Evolutionary conservation across 75 land plant genomes (phyloP).

Genomic region (Adiantum capillusveneris): DNA sequence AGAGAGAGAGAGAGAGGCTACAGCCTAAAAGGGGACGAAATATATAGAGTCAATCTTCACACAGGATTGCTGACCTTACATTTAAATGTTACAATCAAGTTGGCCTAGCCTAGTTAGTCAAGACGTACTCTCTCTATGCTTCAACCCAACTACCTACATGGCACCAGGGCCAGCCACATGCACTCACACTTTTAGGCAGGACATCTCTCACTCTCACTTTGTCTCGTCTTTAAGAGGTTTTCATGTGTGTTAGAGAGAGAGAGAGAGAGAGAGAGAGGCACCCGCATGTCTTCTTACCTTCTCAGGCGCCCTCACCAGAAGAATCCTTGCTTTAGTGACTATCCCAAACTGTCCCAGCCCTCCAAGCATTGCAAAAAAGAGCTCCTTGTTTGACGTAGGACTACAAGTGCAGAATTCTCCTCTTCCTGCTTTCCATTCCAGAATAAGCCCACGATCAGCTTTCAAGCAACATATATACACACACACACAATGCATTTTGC

Average conservation of each 20-base stretch:
- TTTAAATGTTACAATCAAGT: too few species aligned
- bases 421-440: slow-evolving; percentile 28
- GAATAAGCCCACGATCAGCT: not conserved
- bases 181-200: too few species aligned
- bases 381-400: slow-evolving; percentile 23
- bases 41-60: too few species aligned
- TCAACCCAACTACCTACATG: too few species aligned
- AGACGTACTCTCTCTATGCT: too few species aligned
- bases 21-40: too few species aligned
- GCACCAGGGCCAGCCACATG: too few species aligned
- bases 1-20: too few species aligned
- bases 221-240: not conserved
- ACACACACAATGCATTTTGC: too few species aligned
- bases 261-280: not conserved
- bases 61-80: too few species aligned
- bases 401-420: slow-evolving; percentile 49
- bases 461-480: too few species aligned
- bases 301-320: slow-evolving; percentile 37
- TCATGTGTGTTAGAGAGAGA: not conserved
- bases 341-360: slow-evolving; percentile 73
- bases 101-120: too few species aligned
- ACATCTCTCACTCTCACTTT: not conserved
- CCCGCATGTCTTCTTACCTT: slow-evolving; percentile 24
- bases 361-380: slow-evolving; percentile 57
- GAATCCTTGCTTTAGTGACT: slow-evolving; percentile 61